Percentiles rank a stretch among this genome's conserved stretches.
Conservation (phyloP, 371 early-diverging fungal genomes). For the Circinella minor region DNA sequence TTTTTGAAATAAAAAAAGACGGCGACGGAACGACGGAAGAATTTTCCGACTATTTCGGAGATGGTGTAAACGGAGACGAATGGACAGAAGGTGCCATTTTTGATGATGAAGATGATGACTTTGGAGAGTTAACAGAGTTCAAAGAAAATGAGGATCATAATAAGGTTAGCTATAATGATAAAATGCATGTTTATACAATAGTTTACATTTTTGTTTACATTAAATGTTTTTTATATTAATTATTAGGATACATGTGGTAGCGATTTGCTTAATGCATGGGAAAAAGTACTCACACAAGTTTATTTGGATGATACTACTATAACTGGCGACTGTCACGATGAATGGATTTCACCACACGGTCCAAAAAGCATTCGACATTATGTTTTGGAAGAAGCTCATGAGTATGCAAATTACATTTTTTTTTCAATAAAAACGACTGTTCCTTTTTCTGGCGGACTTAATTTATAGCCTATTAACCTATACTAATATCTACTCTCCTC, state of each 20-base stretch:
- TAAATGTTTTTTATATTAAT: background rate
- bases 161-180: background rate
- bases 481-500: background rate
- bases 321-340: background rate
- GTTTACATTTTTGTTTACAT: background rate
- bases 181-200: background rate
- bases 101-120: background rate
- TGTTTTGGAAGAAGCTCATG: conserved; percentile 5
- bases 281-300: background rate
- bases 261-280: background rate
- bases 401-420: background rate
- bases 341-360: conserved; percentile 1
- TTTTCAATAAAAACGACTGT: background rate
- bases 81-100: background rate
- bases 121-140: background rate
- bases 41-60: conserved; percentile 2
- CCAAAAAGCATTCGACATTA: conserved; percentile 2
- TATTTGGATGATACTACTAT: background rate
- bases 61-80: background rate
- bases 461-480: background rate
- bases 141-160: background rate
- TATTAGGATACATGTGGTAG: background rate
- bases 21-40: background rate
- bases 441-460: background rate
- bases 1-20: too few species aligned